phyloP scores from a whole-genome alignment of 148 eudicot genomes.

The Agrostemma githago region DNA sequence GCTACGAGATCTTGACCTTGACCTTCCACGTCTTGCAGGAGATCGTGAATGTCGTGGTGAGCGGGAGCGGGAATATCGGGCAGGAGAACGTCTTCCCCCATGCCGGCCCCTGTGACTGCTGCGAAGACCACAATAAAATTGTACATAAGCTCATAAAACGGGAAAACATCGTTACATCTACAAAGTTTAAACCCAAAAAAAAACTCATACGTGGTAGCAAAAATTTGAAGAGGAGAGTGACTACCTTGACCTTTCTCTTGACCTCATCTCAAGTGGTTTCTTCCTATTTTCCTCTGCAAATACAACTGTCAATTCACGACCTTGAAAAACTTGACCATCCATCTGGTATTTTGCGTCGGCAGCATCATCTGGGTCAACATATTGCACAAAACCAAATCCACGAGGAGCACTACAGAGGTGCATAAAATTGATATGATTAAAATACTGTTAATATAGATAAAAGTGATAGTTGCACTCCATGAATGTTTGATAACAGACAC shows the following conservation, averaged over 20 bases:
- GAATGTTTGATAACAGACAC: conserved; percentile 17
- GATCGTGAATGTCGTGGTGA: conserved; percentile 59
- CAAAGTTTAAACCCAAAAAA: background rate
- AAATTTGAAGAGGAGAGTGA: background rate
- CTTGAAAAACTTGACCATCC: conserved; percentile 86
- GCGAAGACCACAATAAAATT: background rate
- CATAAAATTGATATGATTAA: background rate
- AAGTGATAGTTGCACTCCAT: conserved; percentile 8
- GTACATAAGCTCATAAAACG: background rate
- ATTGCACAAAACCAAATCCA: conserved; percentile 97
- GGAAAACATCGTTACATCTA: too few species aligned
- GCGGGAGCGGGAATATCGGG: conserved; percentile 62
- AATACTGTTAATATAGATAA: conserved; percentile 13
- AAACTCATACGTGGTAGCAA: background rate
- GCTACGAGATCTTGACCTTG: conserved; percentile 63
- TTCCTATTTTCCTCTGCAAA: conserved; percentile 93
- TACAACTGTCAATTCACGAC: conserved; percentile 51
- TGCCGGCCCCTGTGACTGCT: conserved; percentile 39
- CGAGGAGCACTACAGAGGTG: conserved; percentile 50
- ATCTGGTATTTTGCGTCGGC: conserved; percentile 88
- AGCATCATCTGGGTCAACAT: conserved; percentile 83
- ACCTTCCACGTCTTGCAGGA: conserved; percentile 65
- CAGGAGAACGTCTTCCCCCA: conserved; percentile 79
- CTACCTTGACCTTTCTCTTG: conserved; percentile 55
- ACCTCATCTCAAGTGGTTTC: conserved; percentile 78